Base-by-base conservation (phyloP, 2,329 filamentous ascomycete genomes). In the Penicillium sp. region DNA sequence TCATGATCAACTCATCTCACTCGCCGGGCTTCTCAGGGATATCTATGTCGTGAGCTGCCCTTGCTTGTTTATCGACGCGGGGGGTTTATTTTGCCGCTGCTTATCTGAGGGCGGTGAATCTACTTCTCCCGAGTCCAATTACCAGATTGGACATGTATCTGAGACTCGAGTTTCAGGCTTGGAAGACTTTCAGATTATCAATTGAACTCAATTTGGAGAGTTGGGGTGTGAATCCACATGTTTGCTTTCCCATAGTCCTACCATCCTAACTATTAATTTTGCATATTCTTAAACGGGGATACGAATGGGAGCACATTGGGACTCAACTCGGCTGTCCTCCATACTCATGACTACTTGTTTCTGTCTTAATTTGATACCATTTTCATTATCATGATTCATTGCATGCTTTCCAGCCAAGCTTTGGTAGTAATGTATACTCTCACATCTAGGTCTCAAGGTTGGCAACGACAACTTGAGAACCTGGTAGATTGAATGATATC, bases 1-100 rank as follows among this genome's bases (percentile, higher is more conserved):
- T 35, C 25, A 37, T 16, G 25, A 46, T 23, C 18, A 25, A 38
- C 9, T 23, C 18, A 6, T 51, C 31, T 51, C 48, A 45, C n/a
- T 18, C 21, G 21, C 29, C 13, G 13, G 42, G 8, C 27, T 39
- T 47, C 21, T 18, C 44, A 39, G 42, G 50, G n/a, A 38, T 45
- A 37, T 54, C 27, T 4, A 39, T 31, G 29, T 42, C 13, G 48
- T 45, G 32, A 25, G 50, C 53, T 42, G 57, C 59, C 66, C 63
- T 69, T 65, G 64, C 64, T 45, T 64, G 62, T 65, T 65, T 61
- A 65, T 60, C 65, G 52, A 63, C 62, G 66, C 62, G 68, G 68
- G 52, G 48, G 68, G 68, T 54, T 40, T n/a, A 63, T 71, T 68
- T 55, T 70, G 69, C 68, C 68, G 37, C 62, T 42, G 18, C 53